Evolutionary conservation across 768 basidiomycete genomes (phyloP).

Genomic region (Mycena rosella): DNA sequence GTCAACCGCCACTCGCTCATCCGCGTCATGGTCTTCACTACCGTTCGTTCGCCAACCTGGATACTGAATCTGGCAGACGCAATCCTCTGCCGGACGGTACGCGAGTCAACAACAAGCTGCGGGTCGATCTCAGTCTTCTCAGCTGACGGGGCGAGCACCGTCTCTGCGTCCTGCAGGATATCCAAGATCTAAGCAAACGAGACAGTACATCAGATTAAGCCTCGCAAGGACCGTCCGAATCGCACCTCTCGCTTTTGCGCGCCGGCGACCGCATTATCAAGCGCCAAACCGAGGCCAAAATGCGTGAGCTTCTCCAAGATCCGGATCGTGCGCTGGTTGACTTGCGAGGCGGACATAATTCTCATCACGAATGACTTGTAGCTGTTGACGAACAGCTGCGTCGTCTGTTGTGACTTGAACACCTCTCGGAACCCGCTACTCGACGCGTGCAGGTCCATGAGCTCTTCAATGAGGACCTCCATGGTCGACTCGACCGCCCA

Average conservation of each 20-base stretch:
- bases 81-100: slow-evolving; percentile 64
- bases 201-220: neutral
- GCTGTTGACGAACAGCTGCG: slow-evolving; percentile 74
- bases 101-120: slow-evolving; percentile 62
- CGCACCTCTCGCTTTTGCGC: slow-evolving; percentile 82
- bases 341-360: slow-evolving; percentile 50
- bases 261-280: slow-evolving; percentile 71
- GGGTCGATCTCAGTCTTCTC: slow-evolving; percentile 67
- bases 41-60: slow-evolving; percentile 71
- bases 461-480: slow-evolving; percentile 74
- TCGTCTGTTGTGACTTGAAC: slow-evolving; percentile 79
- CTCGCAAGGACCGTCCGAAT: neutral
- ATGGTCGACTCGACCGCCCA: slow-evolving; percentile 54
- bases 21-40: slow-evolving; percentile 71
- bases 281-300: slow-evolving; percentile 74
- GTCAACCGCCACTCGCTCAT: slow-evolving; percentile 82
- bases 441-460: slow-evolving; percentile 77
- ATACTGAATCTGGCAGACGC: slow-evolving; percentile 71
- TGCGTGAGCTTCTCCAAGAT: slow-evolving; percentile 80
- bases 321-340: slow-evolving; percentile 61
- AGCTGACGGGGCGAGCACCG: slow-evolving; percentile 61
- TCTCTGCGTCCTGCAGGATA: slow-evolving; percentile 66
- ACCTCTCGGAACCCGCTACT: slow-evolving; percentile 76
- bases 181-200: slow-evolving; percentile 67
- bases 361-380: slow-evolving; percentile 68